phyloP scores from a whole-genome alignment of 768 basidiomycete genomes.

The Lentinula detonsa region DNA sequence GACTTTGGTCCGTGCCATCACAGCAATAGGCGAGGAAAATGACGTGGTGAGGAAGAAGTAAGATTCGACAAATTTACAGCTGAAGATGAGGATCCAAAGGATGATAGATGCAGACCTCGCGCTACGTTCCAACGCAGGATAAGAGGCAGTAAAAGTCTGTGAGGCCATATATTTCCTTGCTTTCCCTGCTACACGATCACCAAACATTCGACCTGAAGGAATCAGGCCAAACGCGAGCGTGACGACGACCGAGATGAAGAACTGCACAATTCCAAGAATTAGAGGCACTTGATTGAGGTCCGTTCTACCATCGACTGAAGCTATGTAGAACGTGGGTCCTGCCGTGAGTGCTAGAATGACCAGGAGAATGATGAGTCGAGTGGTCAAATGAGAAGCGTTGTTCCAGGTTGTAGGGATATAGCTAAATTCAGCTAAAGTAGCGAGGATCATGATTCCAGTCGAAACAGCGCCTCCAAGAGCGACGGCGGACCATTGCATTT shows the following conservation, averaged over 20 bases:
- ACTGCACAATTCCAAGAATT: slow-evolving; percentile 91
- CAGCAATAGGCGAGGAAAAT: slow-evolving; percentile 93
- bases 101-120: slow-evolving; percentile 80
- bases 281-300: slow-evolving; percentile 66
- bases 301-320: slow-evolving; percentile 66
- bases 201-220: slow-evolving; percentile 97
- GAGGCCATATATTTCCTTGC: slow-evolving; percentile 98
- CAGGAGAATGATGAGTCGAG: slow-evolving; percentile 86
- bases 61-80: slow-evolving; percentile 95
- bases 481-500: slow-evolving; percentile 93
- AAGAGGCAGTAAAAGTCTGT: slow-evolving; percentile 98
- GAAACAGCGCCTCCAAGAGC: slow-evolving; percentile 96
- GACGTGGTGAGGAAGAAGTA: slow-evolving; percentile 98
- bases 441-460: slow-evolving; percentile 88
- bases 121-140: slow-evolving; percentile 66
- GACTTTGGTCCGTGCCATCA: slow-evolving; percentile 94
- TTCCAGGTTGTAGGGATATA: slow-evolving; percentile 99
- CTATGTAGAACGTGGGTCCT: slow-evolving; percentile 93
- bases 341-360: slow-evolving; percentile 89
- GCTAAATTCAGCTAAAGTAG: slow-evolving; percentile 90
- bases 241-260: slow-evolving; percentile 81
- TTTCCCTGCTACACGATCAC: slow-evolving; percentile 95
- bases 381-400: slow-evolving; percentile 94
- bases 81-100: slow-evolving; percentile 89
- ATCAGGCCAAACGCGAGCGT: slow-evolving; percentile 83